Conservation (phyloP, 2,329 filamentous ascomycete species). For the Aciculosporium take region DNA sequence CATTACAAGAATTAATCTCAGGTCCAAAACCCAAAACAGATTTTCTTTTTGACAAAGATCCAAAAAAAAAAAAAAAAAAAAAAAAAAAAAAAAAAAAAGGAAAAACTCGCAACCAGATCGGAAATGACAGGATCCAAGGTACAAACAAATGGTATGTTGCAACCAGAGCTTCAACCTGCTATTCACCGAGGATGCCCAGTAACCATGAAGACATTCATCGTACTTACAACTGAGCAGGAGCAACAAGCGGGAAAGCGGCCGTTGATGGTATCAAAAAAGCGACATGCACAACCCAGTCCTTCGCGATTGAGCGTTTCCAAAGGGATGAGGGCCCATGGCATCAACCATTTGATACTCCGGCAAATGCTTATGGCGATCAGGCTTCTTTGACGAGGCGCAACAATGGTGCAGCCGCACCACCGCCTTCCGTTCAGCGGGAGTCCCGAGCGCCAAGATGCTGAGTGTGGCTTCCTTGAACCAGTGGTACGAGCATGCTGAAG, state of each 20-base stretch:
- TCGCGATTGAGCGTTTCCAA: conserved; percentile 3
- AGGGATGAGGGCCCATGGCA: conserved; percentile 4
- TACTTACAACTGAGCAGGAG: neutral
- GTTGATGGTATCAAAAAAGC: neutral
- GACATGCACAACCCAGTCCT: neutral
- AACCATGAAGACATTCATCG: neutral
- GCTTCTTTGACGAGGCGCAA: neutral
- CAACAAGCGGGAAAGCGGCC: neutral
- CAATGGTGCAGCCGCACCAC: neutral
- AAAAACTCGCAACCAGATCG: neutral
- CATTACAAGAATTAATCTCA: too few species aligned
- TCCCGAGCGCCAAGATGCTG: neutral
- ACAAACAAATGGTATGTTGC: neutral
- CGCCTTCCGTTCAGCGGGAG: neutral
- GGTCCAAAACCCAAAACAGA: too few species aligned
- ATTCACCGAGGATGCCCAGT: neutral
- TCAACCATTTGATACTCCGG: neutral
- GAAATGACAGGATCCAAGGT: neutral
- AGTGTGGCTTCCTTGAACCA: too few species aligned
- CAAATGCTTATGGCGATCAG: neutral
- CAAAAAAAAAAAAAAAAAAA: neutral
- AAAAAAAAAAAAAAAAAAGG: neutral
- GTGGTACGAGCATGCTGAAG: too few species aligned
- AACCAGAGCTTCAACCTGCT: neutral
- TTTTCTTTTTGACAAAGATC: neutral